Percentiles rank a stretch among this genome's conserved stretches.
Conservation (phyloP, 345 rosid species). For the Crucihimalaya himalaica region DNA sequence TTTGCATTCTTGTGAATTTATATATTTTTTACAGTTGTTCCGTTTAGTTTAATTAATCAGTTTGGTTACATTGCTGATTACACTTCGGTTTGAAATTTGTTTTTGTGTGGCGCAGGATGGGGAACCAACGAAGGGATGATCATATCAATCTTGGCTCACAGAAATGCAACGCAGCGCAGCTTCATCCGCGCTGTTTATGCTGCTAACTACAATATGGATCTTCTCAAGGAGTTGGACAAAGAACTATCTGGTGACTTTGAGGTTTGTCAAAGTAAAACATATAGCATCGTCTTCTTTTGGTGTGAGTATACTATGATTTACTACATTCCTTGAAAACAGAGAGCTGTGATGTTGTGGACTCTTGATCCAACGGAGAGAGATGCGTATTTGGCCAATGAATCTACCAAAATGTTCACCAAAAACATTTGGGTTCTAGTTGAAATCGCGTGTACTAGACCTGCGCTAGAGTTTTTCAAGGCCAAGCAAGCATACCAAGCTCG, state of each 20-base stretch:
- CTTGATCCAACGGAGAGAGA: constrained; percentile 79
- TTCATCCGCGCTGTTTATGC: constrained; percentile 57
- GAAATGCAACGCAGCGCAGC: constrained; percentile 73
- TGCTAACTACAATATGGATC: constrained; percentile 75
- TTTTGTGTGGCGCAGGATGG: constrained; percentile 65
- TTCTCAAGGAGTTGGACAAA: constrained; percentile 60
- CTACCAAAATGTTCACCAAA: constrained; percentile 66
- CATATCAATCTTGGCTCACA: constrained; percentile 80
- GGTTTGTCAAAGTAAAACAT: constrained; percentile 42
- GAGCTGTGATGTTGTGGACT: constrained; percentile 68
- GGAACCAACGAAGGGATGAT: constrained; percentile 81
- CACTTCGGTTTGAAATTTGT: not conserved
- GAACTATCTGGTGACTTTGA: constrained; percentile 89
- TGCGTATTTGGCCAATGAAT: constrained; percentile 74
- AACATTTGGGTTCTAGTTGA: constrained; percentile 79
- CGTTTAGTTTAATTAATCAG: not conserved
- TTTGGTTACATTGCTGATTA: not conserved
- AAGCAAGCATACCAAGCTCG: constrained; percentile 83
- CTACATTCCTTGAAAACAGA: constrained; percentile 39
- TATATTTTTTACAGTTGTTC: not conserved
- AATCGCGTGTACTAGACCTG: constrained; percentile 78
- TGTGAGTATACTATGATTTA: not conserved
- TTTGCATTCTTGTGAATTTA: not conserved
- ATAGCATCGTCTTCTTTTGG: not conserved
- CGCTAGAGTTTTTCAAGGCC: constrained; percentile 55